A percentile compares a stretch with the other conserved stretches of the same genome.
phyloP scores from a whole-genome alignment of 768 basidiomycete species.

The Leccinellum albellum region DNA sequence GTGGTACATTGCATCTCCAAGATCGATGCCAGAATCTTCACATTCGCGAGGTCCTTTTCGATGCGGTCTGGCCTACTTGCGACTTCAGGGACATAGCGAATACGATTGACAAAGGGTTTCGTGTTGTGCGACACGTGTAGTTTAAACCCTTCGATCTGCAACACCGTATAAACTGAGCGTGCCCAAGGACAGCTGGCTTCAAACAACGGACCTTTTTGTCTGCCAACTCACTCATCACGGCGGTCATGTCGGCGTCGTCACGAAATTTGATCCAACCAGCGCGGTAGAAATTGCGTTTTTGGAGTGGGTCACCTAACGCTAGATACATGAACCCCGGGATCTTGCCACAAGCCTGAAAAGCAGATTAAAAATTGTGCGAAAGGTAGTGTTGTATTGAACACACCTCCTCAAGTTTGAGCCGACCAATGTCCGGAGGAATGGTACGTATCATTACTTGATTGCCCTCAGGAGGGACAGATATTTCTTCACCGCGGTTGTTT shows the following conservation, averaged over 20 bases:
- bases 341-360: constrained; percentile 63
- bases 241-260: constrained; percentile 79
- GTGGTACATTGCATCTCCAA: constrained; percentile 68
- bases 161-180: constrained; percentile 6
- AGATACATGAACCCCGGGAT: constrained; percentile 84
- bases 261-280: constrained; percentile 90
- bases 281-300: constrained; percentile 91
- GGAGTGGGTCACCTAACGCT: constrained; percentile 86
- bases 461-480: constrained; percentile 67
- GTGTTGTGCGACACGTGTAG: constrained; percentile 82
- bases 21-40: constrained; percentile 63
- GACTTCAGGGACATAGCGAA: constrained; percentile 79
- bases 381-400: constrained; percentile 17
- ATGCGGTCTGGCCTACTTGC: constrained; percentile 78
- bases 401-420: constrained; percentile 87
- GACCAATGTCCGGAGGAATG: constrained; percentile 89
- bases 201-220: constrained; percentile 69
- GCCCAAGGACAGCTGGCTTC: not conserved
- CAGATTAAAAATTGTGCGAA: constrained; percentile 4
- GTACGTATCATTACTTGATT: constrained; percentile 94
- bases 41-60: constrained; percentile 75
- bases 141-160: constrained; percentile 91
- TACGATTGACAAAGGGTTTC: constrained; percentile 71
- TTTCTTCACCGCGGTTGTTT: constrained; percentile 64
- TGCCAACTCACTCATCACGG: constrained; percentile 67